These are phyloP conservation scores for Glebionis coronaria DNA, from an alignment of 129 eudicot species.

Conservation along the genomic window DNA sequence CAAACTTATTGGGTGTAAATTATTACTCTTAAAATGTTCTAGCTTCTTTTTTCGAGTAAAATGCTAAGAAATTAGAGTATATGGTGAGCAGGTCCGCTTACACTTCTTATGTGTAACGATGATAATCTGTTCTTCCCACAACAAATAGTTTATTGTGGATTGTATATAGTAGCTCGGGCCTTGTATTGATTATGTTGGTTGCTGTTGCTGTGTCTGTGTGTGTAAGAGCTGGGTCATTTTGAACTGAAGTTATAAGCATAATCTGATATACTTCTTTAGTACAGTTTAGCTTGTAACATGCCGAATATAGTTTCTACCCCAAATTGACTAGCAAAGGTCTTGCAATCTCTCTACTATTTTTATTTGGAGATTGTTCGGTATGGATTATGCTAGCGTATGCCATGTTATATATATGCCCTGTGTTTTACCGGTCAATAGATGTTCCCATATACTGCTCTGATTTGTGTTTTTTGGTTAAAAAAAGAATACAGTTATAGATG, in stretches of 20 bases:
- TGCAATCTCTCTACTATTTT: background rate
- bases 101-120: background rate
- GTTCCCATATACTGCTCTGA: conserved; percentile 10
- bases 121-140: background rate
- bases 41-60: background rate
- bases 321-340: conserved; percentile 1
- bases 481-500: conserved; percentile 83
- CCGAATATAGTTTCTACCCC: background rate
- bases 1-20: too few species aligned
- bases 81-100: background rate
- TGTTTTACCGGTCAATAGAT: background rate
- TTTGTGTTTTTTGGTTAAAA: conserved; percentile 30
- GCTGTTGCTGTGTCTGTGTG: too few species aligned
- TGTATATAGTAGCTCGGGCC: too few species aligned
- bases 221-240: too few species aligned
- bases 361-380: background rate
- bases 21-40: too few species aligned
- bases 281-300: conserved; percentile 4
- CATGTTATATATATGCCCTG: conserved; percentile 2
- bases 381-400: background rate
- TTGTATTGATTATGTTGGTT: too few species aligned
- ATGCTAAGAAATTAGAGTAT: background rate
- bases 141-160: background rate
- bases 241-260: too few species aligned
- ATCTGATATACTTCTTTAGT: background rate